Evolutionary conservation across 768 basidiomycete species (phyloP), one percentile per base, ranked within the genome.

Genomic region (Thelephora ganbajun): DNA sequence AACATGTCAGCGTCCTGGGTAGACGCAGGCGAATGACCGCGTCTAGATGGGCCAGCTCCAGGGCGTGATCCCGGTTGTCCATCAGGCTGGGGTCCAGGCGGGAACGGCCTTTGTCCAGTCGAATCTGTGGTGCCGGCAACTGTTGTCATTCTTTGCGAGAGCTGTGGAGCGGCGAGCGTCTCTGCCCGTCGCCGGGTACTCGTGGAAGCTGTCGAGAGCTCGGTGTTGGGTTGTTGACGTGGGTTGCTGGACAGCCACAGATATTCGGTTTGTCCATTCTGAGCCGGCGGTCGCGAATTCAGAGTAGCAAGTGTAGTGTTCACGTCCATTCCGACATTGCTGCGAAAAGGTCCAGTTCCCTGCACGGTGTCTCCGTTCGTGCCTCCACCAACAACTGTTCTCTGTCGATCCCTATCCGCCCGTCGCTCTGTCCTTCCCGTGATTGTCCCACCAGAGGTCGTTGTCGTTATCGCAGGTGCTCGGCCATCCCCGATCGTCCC

Each of bases 361-460:
- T 61, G 61, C n/a, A 64, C 51, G 22, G 61, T 26, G 19, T 44
- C 47, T 20, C 23, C 20, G 9, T 14, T 22, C n/a, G 35, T 22
- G 4, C 6, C 36, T 2, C 13, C 36, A 16, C n/a, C 18, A 3
- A 30, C 26, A 9, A 34, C n/a, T 11, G 46, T 47, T 47, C 46
- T 57, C 61, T 6, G 53, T 46, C 52, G 35, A 37, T 56, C 56
- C 36, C 68, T 64, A 48, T 67, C 64, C 2, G 62, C 64, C 44
- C 68, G 55, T 33, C 68, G 58, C 47, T 70, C 69, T 20, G 56
- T 49, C 26, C 59, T 57, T 1, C 49, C 56, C 1, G 50, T 46
- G 20, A 50, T 52, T 11, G 50, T 51, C 33, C 48, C 54, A 33
- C 50, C 54, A 33, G 50, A 19, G 12, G 53, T 45, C 11, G 44